Conservation (phyloP, 495 filamentous ascomycete genomes). For the Hypoxylon crocopeplum region DNA sequence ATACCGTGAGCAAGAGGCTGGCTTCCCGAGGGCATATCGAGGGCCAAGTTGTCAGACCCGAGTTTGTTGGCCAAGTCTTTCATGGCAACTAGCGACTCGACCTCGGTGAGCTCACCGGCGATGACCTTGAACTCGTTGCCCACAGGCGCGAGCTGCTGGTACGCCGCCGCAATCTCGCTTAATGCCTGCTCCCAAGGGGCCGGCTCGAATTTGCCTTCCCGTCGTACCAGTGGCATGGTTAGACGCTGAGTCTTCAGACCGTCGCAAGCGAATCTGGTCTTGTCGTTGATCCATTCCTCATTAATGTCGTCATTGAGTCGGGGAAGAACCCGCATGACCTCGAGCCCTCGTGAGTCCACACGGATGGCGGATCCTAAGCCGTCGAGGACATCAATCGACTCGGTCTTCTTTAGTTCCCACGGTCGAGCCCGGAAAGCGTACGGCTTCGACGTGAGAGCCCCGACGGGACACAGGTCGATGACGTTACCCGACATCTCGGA, state of each 20-base stretch:
- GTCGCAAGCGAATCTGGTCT: conserved; percentile 95
- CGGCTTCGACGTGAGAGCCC: conserved; percentile 93
- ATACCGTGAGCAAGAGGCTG: conserved; percentile 89
- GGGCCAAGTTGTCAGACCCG: conserved; percentile 91
- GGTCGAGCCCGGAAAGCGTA: conserved; percentile 96
- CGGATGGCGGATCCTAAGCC: conserved; percentile 93
- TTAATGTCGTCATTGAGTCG: conserved; percentile 97
- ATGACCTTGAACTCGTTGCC: conserved; percentile 95
- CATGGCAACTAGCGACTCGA: conserved; percentile 91
- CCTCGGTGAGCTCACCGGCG: conserved; percentile 87
- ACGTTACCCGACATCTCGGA: conserved; percentile 96
- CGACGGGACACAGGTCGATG: conserved; percentile 97
- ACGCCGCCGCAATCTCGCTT: conserved; percentile 79
- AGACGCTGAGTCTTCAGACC: conserved; percentile 94
- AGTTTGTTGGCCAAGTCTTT: conserved; percentile 97
- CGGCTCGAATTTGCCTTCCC: conserved; percentile 85
- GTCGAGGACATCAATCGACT: conserved; percentile 93
- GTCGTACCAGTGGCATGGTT: conserved; percentile 88
- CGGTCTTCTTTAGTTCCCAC: conserved; percentile 92
- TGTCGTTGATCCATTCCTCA: conserved; percentile 99
- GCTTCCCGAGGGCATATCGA: conserved; percentile 86
- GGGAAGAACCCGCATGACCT: conserved; percentile 93
- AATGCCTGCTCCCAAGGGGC: conserved; percentile 94
- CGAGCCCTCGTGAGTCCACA: conserved; percentile 89
- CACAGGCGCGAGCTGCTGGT: conserved; percentile 75